These are phyloP conservation scores for Haematococcus sp. DNA, from an alignment of 139 green algal species.

Conservation along the genomic window DNA sequence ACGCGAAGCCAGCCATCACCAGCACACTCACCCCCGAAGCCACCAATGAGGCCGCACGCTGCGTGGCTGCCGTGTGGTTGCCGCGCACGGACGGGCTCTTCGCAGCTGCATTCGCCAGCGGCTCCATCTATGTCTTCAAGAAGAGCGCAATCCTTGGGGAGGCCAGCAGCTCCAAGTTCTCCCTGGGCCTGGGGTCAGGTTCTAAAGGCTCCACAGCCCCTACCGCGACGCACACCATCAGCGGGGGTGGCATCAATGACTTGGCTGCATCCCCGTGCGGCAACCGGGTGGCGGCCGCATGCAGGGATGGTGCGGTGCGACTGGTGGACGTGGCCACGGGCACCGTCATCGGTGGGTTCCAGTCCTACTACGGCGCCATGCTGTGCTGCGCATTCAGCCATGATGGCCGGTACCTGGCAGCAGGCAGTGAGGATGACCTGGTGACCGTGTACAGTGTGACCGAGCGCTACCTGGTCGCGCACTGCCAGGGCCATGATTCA, in stretches of 20 bases:
- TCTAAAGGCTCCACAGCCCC: constrained; percentile 26
- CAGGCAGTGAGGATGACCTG: constrained; percentile 91
- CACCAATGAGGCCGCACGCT: constrained; percentile 20
- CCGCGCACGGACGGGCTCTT: constrained; percentile 46
- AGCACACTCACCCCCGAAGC: constrained; percentile 49
- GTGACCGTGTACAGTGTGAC: constrained; percentile 69
- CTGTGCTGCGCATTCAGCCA: constrained; percentile 84
- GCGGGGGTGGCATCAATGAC: constrained; percentile 62
- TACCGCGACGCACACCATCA: constrained; percentile 14
- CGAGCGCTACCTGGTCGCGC: constrained; percentile 58
- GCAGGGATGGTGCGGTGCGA: constrained; percentile 72
- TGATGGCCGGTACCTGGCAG: constrained; percentile 75
- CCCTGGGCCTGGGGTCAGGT: constrained; percentile 36
- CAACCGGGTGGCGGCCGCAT: constrained; percentile 65
- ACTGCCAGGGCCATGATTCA: constrained; percentile 77
- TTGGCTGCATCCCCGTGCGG: constrained; percentile 67
- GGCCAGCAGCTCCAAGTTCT: constrained; percentile 39
- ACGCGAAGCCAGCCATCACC: constrained; percentile 31
- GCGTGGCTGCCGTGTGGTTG: constrained; percentile 58
- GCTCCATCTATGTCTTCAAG: constrained; percentile 66
- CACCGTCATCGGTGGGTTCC: constrained; percentile 29
- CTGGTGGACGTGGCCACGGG: constrained; percentile 63
- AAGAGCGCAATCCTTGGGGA: constrained; percentile 40
- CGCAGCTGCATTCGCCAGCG: constrained; percentile 52
- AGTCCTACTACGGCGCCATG: constrained; percentile 87